Conservation (phyloP, 2,329 filamentous ascomycete species). For the Byssoonygena ceratinophila region DNA sequence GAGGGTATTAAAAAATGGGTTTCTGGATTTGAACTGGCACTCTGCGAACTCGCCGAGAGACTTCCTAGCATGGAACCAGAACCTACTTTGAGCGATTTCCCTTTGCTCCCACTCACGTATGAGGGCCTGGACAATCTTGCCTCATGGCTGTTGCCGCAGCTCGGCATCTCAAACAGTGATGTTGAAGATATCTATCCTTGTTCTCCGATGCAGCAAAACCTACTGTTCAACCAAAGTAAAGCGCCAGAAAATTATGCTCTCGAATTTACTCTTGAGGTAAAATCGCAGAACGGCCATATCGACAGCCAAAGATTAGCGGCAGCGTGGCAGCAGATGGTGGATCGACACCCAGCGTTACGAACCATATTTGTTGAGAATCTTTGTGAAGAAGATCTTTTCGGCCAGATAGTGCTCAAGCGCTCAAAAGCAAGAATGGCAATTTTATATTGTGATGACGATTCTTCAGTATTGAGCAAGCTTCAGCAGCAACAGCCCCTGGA, state of each 20-base stretch:
- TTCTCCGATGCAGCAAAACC: conserved; percentile 33
- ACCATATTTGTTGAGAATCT: conserved; percentile 27
- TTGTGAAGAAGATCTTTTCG: conserved; percentile 24
- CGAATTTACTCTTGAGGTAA: neutral
- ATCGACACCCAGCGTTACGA: conserved; percentile 26
- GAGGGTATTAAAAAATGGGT: conserved; percentile 36
- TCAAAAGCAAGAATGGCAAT: conserved; percentile 20
- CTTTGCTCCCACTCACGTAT: neutral
- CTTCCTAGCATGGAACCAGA: neutral
- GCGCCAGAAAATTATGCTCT: neutral
- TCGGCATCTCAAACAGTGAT: neutral
- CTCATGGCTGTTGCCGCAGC: neutral
- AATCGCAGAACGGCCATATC: conserved; percentile 12
- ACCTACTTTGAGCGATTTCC: conserved; percentile 2
- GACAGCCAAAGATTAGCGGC: conserved; percentile 19
- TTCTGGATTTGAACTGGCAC: conserved; percentile 25
- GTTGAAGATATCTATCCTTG: conserved; percentile 33
- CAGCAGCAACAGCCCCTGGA: conserved; percentile 18
- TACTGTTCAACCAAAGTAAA: conserved; percentile 20
- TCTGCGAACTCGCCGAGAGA: neutral
- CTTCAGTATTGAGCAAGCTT: conserved; percentile 21
- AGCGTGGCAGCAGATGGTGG: conserved; percentile 26
- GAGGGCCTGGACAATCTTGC: neutral
- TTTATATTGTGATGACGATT: conserved; percentile 23
- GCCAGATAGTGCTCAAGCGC: conserved; percentile 28